Percentiles rank a stretch among this genome's conserved stretches.
Conservation (phyloP, 176 grass and related monocot genomes). For the Eragrostis curvula region DNA sequence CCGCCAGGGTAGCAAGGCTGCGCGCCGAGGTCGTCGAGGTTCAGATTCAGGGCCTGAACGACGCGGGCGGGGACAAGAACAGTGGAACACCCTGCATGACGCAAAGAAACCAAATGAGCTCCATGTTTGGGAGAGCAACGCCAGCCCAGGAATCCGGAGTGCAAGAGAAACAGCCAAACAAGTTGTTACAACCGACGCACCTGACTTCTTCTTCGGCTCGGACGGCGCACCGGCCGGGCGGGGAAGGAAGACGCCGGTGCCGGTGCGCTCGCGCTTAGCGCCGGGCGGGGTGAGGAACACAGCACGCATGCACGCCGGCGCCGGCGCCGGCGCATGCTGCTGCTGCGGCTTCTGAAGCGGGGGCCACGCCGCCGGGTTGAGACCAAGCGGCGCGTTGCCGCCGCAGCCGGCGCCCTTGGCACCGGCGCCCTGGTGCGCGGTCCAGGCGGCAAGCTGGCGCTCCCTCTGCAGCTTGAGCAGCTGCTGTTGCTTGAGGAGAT, state of each 20-base stretch:
- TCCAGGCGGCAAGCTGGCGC: constrained; percentile 44
- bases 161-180: background rate
- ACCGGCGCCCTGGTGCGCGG: background rate
- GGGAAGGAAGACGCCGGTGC: constrained; percentile 84
- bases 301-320: constrained; percentile 51
- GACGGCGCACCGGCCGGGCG: constrained; percentile 43
- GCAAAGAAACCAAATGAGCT: background rate
- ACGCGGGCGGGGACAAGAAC: constrained; percentile 87
- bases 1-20: constrained; percentile 72
- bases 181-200: background rate
- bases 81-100: constrained; percentile 67
- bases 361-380: constrained; percentile 57
- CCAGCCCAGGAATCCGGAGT: background rate
- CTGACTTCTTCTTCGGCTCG: constrained; percentile 64
- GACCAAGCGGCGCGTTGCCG: constrained; percentile 23
- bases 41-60: constrained; percentile 86
- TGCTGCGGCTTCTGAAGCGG: constrained; percentile 53
- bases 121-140: background rate
- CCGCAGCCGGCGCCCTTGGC: background rate
- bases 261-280: constrained; percentile 69
- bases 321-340: background rate
- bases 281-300: constrained; percentile 61
- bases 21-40: constrained; percentile 75
- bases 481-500: constrained; percentile 79
- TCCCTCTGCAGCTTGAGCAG: constrained; percentile 67